These are phyloP conservation scores for Vitis amurensis DNA, from an alignment of 164 flowering plant genomes.

Conservation along the genomic window DNA sequence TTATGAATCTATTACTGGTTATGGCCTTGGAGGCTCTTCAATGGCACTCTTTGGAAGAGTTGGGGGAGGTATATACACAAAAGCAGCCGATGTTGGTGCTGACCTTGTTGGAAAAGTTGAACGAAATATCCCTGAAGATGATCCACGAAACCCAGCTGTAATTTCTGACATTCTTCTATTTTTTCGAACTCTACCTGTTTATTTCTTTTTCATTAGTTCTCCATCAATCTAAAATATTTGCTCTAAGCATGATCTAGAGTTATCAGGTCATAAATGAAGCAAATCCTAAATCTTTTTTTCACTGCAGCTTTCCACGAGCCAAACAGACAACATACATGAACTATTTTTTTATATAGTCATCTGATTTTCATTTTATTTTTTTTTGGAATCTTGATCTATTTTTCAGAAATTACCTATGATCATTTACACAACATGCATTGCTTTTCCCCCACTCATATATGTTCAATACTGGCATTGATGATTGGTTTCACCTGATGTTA, in stretches of 20 bases:
- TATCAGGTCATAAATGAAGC: no score
- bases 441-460: background rate
- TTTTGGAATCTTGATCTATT: no score
- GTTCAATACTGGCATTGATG: background rate
- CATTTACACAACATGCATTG: no score
- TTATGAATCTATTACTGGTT: conserved; percentile 55
- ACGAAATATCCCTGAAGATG: conserved; percentile 53
- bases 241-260: no score
- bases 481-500: background rate
- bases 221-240: no score
- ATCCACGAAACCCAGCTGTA: conserved; percentile 60
- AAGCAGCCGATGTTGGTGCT: conserved; percentile 64
- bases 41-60: conserved; percentile 68
- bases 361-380: background rate
- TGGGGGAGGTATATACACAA: conserved; percentile 59
- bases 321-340: no score
- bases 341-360: background rate
- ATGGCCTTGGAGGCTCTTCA: conserved; percentile 62
- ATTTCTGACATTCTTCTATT: background rate
- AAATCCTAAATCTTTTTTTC: no score
- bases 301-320: no score
- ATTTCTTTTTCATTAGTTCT: no score
- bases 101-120: conserved; percentile 60
- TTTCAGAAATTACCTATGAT: background rate
- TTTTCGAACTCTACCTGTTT: no score